Evolutionary conservation across 2,329 filamentous ascomycete genomes (phyloP), one percentile per base, ranked within the genome.

Genomic region (Chlorencoelia australis): DNA sequence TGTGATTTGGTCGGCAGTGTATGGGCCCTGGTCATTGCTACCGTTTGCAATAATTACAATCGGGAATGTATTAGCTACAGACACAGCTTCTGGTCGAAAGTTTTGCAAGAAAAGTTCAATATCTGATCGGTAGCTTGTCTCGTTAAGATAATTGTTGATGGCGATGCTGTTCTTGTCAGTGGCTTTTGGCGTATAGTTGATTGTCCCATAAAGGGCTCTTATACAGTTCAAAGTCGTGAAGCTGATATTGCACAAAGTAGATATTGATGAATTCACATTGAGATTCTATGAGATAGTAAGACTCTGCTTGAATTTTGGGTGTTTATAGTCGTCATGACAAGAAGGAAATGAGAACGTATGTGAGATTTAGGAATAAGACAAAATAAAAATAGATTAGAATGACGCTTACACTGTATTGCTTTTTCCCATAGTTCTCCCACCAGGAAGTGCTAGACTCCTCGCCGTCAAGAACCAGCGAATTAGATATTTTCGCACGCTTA

Each of bases 191-290:
- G 32, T 26, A 29, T 54, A 52, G 1, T 35, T 45, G 2, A 29
- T 32, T 8, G 50, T 51, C 9, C 37, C 33, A 25, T 54, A 52
- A 10, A 53, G 33, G 4, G 40, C 47, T 7, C 33, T 20, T n/a
- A 54, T 42, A 24, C 51, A 54, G 4, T 44, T 30, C 5, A 45
- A 42, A 3, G 48, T 51, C 2, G 45, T 43, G 3, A 36, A 35
- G 11, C 28, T 35, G 8, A 43, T 32, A 16, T 95, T 54, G 87
- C 91, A n/a, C n/a, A n/a, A n/a, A n/a, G n/a, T n/a, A n/a, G n/a
- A n/a, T n/a, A n/a, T n/a, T n/a, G n/a, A n/a, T n/a, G n/a, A n/a
- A n/a, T n/a, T n/a, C n/a, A n/a, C n/a, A n/a, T n/a, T n/a, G n/a
- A n/a, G n/a, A n/a, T n/a, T n/a, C n/a, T n/a, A n/a, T n/a, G n/a